phyloP scores from a whole-genome alignment of 257 asterid genomes.

The Scutellaria galericulata region DNA sequence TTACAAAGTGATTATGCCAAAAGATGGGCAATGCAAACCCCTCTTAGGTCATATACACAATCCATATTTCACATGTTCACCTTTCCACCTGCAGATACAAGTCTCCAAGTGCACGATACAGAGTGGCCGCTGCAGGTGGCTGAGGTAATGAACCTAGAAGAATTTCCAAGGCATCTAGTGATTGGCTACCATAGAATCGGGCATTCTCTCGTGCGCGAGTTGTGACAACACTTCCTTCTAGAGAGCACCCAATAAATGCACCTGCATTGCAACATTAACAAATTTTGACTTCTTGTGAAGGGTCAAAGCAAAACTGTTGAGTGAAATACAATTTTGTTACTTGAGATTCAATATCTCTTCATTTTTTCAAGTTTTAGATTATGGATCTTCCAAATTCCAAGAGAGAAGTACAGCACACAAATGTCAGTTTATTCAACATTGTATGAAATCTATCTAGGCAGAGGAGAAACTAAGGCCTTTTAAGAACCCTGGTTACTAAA shows the following conservation, averaged over 20 bases:
- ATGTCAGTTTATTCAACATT: background rate
- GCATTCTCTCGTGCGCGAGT: slow-evolving; percentile 79
- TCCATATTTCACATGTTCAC: slow-evolving; percentile 28
- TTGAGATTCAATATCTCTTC: background rate
- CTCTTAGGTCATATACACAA: background rate
- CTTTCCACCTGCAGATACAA: slow-evolving; percentile 59
- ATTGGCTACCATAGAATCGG: slow-evolving; percentile 87
- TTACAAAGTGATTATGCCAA: slow-evolving; percentile 24
- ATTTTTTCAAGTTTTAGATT: background rate
- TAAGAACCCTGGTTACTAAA: background rate
- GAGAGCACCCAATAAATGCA: slow-evolving; percentile 95
- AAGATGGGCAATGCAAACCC: slow-evolving; percentile 1
- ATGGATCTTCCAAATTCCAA: background rate
- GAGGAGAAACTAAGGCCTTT: background rate
- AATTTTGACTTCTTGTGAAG: background rate
- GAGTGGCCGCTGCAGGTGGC: slow-evolving; percentile 93
- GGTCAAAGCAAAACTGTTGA: background rate
- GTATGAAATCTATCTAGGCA: background rate
- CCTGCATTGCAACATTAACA: slow-evolving; percentile 51
- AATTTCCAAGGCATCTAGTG: slow-evolving; percentile 64
- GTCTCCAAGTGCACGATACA: slow-evolving; percentile 77
- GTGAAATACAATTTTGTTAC: background rate
- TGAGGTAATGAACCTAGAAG: slow-evolving; percentile 82
- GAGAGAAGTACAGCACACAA: background rate
- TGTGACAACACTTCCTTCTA: slow-evolving; percentile 85